These are phyloP conservation scores for Xylariales sp. DNA, from an alignment of 2,329 filamentous ascomycete species.

Conservation along the genomic window DNA sequence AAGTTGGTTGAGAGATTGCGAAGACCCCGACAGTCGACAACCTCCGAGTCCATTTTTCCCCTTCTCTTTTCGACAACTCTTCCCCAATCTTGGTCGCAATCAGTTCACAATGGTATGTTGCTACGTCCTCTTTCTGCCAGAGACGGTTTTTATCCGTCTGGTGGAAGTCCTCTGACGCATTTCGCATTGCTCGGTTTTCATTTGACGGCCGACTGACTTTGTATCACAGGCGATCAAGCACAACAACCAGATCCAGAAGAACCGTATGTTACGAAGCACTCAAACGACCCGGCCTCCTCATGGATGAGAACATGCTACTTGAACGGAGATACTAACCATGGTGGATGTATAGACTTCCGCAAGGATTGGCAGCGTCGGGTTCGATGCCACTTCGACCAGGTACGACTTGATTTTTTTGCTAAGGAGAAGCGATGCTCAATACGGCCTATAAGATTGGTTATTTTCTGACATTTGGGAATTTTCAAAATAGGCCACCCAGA, in stretches of 20 bases:
- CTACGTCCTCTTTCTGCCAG: slow-evolving; percentile 6
- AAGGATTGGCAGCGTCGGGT: slow-evolving; percentile 99
- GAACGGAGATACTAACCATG: slow-evolving; percentile 13
- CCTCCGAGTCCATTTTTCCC: slow-evolving; percentile 6
- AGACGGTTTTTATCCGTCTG: too few species aligned
- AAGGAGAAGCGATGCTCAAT: neutral
- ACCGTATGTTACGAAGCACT: slow-evolving; percentile 63
- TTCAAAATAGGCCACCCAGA: slow-evolving; percentile 78
- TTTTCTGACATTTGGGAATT: slow-evolving; percentile 28
- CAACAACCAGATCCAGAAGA: slow-evolving; percentile 97
- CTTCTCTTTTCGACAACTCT: slow-evolving; percentile 36
- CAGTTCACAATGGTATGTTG: slow-evolving; percentile 38
- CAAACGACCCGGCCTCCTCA: neutral
- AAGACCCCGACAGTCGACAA: slow-evolving; percentile 7
- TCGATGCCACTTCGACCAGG: slow-evolving; percentile 99
- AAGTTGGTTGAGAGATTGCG: too few species aligned
- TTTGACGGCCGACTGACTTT: too few species aligned
- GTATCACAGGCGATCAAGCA: slow-evolving; percentile 87
- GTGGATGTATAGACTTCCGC: slow-evolving; percentile 71
- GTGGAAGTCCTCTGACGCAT: too few species aligned
- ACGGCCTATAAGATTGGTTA: neutral
- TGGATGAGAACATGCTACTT: slow-evolving; percentile 10
- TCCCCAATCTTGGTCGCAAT: slow-evolving; percentile 43
- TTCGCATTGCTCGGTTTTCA: too few species aligned
- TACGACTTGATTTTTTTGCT: slow-evolving; percentile 27